phyloP scores from a whole-genome alignment of 495 filamentous ascomycete genomes.

The Hypoxylon trugodes region DNA sequence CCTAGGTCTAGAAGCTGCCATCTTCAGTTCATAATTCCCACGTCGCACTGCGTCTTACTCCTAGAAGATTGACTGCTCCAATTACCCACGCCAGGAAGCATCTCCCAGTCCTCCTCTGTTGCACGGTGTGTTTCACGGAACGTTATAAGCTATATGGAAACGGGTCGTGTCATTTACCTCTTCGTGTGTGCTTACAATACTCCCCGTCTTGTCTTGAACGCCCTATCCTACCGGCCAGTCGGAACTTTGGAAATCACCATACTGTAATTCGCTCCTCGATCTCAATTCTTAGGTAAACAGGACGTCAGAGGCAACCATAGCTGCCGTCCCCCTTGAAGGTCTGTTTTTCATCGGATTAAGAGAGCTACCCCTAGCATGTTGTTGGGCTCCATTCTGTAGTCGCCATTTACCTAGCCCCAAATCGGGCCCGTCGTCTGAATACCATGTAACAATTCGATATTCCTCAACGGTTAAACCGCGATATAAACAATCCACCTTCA shows the following conservation, averaged over 20 bases:
- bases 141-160: constrained; percentile 38
- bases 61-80: constrained; percentile 28
- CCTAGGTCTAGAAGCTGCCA: constrained; percentile 30
- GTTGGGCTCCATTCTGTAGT: constrained; percentile 23
- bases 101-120: constrained; percentile 28
- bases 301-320: constrained; percentile 6
- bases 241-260: constrained; percentile 14
- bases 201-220: constrained; percentile 16
- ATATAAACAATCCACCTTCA: constrained; percentile 11
- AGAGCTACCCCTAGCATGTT: constrained; percentile 22
- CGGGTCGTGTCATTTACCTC: constrained; percentile 28
- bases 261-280: constrained; percentile 11
- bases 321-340: constrained; percentile 9
- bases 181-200: constrained; percentile 19
- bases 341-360: constrained; percentile 6
- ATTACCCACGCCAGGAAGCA: constrained; percentile 31
- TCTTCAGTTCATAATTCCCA: constrained; percentile 29
- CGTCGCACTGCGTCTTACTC: constrained; percentile 35
- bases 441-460: constrained; percentile 31
- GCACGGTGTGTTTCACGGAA: constrained; percentile 36
- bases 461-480: constrained; percentile 21
- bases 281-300: constrained; percentile 13
- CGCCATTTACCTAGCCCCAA: constrained; percentile 17
- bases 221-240: constrained; percentile 23
- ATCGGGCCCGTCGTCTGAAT: constrained; percentile 29